Evolutionary conservation across 352 stramenopile species (phyloP), one percentile per base, ranked within the genome.

Genomic region (Blastocystis hominis): DNA sequence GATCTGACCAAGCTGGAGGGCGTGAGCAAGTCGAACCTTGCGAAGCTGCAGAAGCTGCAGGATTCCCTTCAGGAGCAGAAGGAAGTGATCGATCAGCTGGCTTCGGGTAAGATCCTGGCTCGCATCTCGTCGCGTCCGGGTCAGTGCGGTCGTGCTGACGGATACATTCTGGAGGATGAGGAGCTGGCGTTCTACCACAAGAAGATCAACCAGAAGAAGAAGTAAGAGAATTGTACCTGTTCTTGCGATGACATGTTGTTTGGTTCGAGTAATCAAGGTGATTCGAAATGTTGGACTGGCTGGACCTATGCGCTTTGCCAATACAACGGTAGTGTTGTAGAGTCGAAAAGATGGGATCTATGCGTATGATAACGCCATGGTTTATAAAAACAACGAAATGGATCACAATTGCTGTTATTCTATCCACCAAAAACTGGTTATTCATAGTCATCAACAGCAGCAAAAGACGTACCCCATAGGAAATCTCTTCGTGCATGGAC

Each of bases 141-240:
- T 42, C 81, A 88, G 56, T 64, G 44, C 20, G 81, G 84, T 75
- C 84, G 84, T 84, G 84, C 84, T 88, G 84, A 89, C 53, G 84
- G 84, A 20, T 89, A 89, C 61, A 86, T 89, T 78, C 75, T 89
- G 36, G 72, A 81, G 72, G 72, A 84, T 40, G 72, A 84, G 24
- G 72, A 84, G 36, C 72, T 84, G 34, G 47, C 46, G 47, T 84
- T 84, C 72, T 84, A 84, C 56, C 72, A 84, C 72, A 84, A 68
- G 72, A 84, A 84, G 72, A 84, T 84, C 72, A 84, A 84, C 72
- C 72, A 84, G 72, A 84, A 84, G 72, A 84, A 84, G 72, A 84
- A 84, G 50, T 84, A 84, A 69, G 24, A 53, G 66, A 38, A 15
- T 17, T 34, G 38, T 54, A 7, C 20, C 53, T 40, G 40, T 53